phyloP scores from a whole-genome alignment of 2,329 filamentous ascomycete genomes.

The Trichoderma brevicompactum region DNA sequence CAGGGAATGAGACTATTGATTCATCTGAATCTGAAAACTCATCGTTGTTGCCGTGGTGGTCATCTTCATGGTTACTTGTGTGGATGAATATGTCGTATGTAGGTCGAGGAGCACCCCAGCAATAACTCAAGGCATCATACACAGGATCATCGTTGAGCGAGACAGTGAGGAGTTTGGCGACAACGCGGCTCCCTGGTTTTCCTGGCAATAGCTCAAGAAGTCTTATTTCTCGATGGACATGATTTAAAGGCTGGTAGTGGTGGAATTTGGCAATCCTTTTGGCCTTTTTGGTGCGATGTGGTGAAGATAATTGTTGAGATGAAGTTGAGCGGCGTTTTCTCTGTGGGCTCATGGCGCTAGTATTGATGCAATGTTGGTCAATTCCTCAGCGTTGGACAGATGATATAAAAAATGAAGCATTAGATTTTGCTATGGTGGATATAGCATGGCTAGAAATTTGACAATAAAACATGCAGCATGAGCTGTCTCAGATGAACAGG shows the following conservation, averaged over 20 bases:
- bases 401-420: background rate
- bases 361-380: too few relatives aligned
- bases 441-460: background rate
- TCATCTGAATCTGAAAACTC: background rate
- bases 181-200: background rate
- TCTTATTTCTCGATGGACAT: background rate
- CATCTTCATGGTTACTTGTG: background rate
- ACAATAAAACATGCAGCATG: background rate
- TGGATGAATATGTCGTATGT: conserved; percentile 8
- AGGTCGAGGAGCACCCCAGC: background rate
- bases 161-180: background rate
- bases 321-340: background rate
- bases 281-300: background rate
- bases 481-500: too few relatives aligned
- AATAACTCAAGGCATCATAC: conserved; percentile 1
- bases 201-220: background rate
- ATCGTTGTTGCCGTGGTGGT: background rate
- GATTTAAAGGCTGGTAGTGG: background rate
- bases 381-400: background rate
- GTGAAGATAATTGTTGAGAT: background rate
- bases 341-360: background rate
- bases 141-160: background rate
- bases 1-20: background rate
- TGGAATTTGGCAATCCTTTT: background rate
- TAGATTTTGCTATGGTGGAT: background rate